Base-by-base conservation (phyloP, 2,329 filamentous ascomycete genomes). In the Thelonectria rubi region DNA sequence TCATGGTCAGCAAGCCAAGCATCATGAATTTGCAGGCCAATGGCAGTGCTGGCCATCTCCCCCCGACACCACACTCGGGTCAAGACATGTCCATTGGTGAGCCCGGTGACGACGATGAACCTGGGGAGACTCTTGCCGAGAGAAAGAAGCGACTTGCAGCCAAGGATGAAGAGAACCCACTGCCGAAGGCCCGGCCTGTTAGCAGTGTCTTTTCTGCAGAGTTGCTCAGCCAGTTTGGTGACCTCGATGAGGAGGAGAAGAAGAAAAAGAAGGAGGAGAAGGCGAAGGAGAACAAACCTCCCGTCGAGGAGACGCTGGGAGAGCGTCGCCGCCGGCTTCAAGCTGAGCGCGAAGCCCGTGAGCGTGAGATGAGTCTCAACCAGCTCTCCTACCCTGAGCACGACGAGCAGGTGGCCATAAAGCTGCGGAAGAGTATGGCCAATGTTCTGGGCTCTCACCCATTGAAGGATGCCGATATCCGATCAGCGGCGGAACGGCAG, bases 251-350 rank as follows among this genome's bases (percentile, higher is more conserved):
- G 1, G 76, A 78, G 14, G 76, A 78, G 43, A 71, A 77, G 42
- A 69, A 77, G 18, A 78, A 79, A 56, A 71, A 75, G 17, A 70
- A 77, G 5, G 69, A 72, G 68, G 69, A 72, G 68, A 81, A 81
- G 51, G 84, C 85, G 68, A 78, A 58, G 51, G 84, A 86, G 68
- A 78, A 58, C 66, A 72, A 18, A 82, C 84, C 46, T 0, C 72
- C 64, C 6, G 90, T 89, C 66, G 90, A 93, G 68, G 92, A 95
- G 73, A 94, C 92, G 0, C 81, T 95, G 0, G 92, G 91, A 10
- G 91, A 94, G 74, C 88, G 92, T 11, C 88, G 91, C 1, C 87
- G 87, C 26, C 86, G 92, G 24, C 81, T 95, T 2, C 91, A 93
- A 73, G 87, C 88, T 7, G 87, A 89, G 70, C 82, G 82, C 24